These are phyloP conservation scores for Clarkia xantiana DNA, from an alignment of 345 rosid species.

Conservation along the genomic window DNA sequence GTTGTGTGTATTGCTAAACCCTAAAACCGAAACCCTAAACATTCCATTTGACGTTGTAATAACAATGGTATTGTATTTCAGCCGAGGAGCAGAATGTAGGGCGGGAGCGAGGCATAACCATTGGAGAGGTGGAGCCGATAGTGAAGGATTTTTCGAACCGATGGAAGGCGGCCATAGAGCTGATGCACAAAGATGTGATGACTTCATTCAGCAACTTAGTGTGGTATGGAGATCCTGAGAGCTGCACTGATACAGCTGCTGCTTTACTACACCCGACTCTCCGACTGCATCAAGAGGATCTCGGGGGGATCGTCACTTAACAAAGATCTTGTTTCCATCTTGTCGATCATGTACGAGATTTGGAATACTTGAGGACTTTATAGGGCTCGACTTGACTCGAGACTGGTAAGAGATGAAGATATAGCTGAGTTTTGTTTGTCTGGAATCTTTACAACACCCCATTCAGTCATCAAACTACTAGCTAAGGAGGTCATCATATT, in stretches of 20 bases:
- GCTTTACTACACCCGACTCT: constrained; percentile 83
- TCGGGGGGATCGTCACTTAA: constrained; percentile 62
- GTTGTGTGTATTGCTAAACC: constrained; percentile 56
- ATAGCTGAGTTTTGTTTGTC: too few species aligned
- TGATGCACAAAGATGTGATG: constrained; percentile 97
- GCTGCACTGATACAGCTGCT: constrained; percentile 92
- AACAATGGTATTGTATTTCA: not conserved
- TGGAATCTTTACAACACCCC: too few species aligned
- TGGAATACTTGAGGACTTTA: constrained; percentile 79
- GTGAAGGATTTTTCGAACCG: constrained; percentile 81
- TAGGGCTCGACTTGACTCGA: too few species aligned
- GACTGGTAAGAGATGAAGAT: too few species aligned
- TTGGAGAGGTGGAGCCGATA: constrained; percentile 68
- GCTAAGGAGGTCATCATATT: too few species aligned
- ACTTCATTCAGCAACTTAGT: constrained; percentile 97
- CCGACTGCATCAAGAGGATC: constrained; percentile 72
- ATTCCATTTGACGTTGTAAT: not conserved
- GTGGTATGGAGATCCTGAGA: constrained; percentile 92
- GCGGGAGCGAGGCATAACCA: constrained; percentile 50
- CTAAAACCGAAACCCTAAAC: not conserved
- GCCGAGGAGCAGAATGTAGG: constrained; percentile 65
- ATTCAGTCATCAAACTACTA: too few species aligned
- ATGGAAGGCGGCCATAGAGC: constrained; percentile 86
- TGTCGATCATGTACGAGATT: constrained; percentile 95
- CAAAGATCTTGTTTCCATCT: constrained; percentile 83